Evolutionary conservation across 345 rosid species (phyloP), one percentile per base, ranked within the genome.

Genomic region (Eucalyptus urophylla): DNA sequence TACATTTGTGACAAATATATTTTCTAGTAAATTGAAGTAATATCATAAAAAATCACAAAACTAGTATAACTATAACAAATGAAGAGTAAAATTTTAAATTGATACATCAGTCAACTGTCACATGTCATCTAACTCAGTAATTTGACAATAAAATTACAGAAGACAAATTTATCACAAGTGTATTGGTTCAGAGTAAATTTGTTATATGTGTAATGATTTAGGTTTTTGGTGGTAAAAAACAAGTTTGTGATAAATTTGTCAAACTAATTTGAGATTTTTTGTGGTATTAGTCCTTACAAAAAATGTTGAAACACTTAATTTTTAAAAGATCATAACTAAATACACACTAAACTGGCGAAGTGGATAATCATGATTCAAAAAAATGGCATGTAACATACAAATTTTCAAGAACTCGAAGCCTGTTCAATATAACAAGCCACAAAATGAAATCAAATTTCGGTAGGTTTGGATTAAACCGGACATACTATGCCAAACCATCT

Each of bases 31-130:
- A 53, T 53, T 53, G 10, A 3, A 53, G 24, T 8, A 53, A 19
- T 19, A 19, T 0, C 24, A 53, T 53, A 7, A 53, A 53, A 53
- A 19, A 19, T 53, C 24, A 53, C 58, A 53, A 53, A 53, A 53
- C 0, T 19, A 0, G 10, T 19, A 53, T 0, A 53, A 53, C 0
- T 0, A 10, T 19, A 0, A 53, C 10, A 53, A 53, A 53, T 1
- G 1, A 53, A 53, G 0, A 53, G 5, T 1, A 53, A 53, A 53
- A 53, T 53, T 53, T 53, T 0, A 53, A 53, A 19, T 0, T 8
- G 0, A 0, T 8, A 53, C 2, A 53, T 3, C 1, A 8, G 5
- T 53, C 1, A 53, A 53, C 0, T 19, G 1, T 53, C 24, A 53
- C 24, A 53, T 19, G 58, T 53, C 2, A 53, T 19, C 10, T 53